A percentile compares a stretch with the other conserved stretches of the same genome.
Conservation (phyloP, 225 moss, liverwort and hornwort genomes). For the Anthoceros angustus region DNA sequence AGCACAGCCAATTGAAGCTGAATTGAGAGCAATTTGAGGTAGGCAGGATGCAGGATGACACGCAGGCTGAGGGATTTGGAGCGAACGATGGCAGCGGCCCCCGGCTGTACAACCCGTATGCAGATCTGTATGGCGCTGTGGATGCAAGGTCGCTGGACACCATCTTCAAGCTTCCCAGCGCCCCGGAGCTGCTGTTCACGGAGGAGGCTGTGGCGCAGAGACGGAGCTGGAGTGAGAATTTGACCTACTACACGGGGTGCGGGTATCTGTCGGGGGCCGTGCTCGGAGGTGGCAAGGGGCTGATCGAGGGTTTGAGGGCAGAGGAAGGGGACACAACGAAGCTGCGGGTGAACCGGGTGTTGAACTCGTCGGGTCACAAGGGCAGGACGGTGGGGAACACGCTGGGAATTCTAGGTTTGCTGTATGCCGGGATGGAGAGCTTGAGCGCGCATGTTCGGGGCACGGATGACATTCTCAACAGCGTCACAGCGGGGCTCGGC, state of each 20-base stretch:
- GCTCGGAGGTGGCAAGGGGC: constrained; percentile 43
- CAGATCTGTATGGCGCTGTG: constrained; percentile 52
- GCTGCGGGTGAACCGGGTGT: constrained; percentile 58
- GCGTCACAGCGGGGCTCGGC: constrained; percentile 59
- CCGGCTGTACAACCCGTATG: constrained; percentile 75
- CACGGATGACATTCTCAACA: constrained; percentile 67
- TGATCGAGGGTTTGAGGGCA: constrained; percentile 42
- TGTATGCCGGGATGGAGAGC: constrained; percentile 82
- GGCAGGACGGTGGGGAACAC: constrained; percentile 62
- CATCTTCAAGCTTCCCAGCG: constrained; percentile 45
- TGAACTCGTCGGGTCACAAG: constrained; percentile 73
- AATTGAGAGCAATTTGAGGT: background rate
- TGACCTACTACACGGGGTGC: constrained; percentile 87
- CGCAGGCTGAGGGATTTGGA: background rate
- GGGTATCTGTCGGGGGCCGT: constrained; percentile 63
- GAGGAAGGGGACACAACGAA: constrained; percentile 66
- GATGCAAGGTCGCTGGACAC: constrained; percentile 64
- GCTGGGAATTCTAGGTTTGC: constrained; percentile 63
- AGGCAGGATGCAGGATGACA: background rate
- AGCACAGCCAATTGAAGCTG: background rate
- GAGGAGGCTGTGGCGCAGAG: constrained; percentile 63
- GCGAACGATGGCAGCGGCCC: constrained; percentile 4
- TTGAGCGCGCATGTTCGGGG: constrained; percentile 46
- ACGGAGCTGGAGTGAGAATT: constrained; percentile 91
- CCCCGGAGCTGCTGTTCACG: constrained; percentile 77